phyloP scores from a whole-genome alignment of 305 asterid species.

The Fraxinus platypoda region DNA sequence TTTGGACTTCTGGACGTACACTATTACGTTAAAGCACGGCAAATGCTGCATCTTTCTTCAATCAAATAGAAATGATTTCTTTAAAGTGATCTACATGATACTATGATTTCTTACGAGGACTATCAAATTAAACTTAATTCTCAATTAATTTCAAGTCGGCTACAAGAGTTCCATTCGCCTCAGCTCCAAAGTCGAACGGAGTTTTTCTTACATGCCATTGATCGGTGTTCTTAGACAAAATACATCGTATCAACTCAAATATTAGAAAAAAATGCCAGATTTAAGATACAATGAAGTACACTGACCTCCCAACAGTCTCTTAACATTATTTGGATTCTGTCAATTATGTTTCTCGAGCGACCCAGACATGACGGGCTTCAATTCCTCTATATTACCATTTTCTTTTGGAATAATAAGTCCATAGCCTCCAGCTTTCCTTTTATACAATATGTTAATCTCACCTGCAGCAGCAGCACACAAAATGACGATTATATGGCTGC shows the following conservation, averaged over 20 bases:
- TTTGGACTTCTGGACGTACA: neutral
- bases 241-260: neutral
- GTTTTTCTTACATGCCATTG: neutral
- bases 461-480: conserved; percentile 41
- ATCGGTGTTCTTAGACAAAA: neutral
- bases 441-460: conserved; percentile 75
- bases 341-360: conserved; percentile 15
- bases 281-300: neutral
- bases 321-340: neutral
- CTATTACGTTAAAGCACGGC: neutral
- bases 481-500: neutral
- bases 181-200: neutral
- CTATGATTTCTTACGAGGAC: neutral
- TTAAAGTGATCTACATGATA: neutral
- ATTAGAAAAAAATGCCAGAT: neutral
- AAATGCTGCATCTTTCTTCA: neutral
- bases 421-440: conserved; percentile 75
- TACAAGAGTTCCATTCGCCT: neutral
- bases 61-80: neutral
- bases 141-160: neutral
- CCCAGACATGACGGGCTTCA: conserved; percentile 47
- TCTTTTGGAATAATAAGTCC: conserved; percentile 73
- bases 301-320: neutral
- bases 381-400: conserved; percentile 49
- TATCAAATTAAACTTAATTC: neutral